These are phyloP conservation scores for Trapa incisa DNA, from an alignment of 345 rosid species.

Conservation along the genomic window DNA sequence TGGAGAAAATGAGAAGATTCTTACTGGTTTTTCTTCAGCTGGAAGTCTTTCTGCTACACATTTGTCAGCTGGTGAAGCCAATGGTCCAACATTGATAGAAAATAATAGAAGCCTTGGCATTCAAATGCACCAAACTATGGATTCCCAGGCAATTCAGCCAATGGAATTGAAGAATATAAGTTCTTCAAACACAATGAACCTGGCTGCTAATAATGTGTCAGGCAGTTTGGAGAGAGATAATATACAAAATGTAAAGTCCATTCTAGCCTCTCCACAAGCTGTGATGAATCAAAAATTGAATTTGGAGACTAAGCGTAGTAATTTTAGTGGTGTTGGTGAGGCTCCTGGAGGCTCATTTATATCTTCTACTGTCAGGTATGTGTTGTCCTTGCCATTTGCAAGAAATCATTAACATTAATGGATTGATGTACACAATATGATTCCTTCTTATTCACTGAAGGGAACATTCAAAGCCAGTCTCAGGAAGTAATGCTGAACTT, in stretches of 20 bases:
- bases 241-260: slow-evolving; percentile 23
- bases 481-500: slow-evolving; percentile 11
- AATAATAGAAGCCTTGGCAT: slow-evolving; percentile 34
- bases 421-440: not conserved
- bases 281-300: slow-evolving; percentile 30
- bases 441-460: slow-evolving; percentile 10
- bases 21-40: slow-evolving; percentile 24
- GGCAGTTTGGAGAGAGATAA: slow-evolving; percentile 13
- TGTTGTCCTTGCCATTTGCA: slow-evolving; percentile 23
- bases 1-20: slow-evolving; percentile 23
- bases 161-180: slow-evolving; percentile 3
- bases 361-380: slow-evolving; percentile 23
- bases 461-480: slow-evolving; percentile 14
- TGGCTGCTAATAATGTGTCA: slow-evolving; percentile 2
- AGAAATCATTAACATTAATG: not conserved
- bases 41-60: slow-evolving; percentile 44
- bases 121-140: slow-evolving; percentile 36
- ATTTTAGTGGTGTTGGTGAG: slow-evolving; percentile 30
- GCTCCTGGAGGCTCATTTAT: slow-evolving; percentile 21
- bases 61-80: slow-evolving; percentile 28
- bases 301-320: slow-evolving; percentile 35
- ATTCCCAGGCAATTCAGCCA: not conserved
- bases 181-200: not conserved
- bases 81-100: slow-evolving; percentile 28
- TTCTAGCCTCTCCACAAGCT: slow-evolving; percentile 21